Evolutionary conservation across 306 rosid species (phyloP), one percentile per base, ranked within the genome.

Genomic region (Quercus rubra): DNA sequence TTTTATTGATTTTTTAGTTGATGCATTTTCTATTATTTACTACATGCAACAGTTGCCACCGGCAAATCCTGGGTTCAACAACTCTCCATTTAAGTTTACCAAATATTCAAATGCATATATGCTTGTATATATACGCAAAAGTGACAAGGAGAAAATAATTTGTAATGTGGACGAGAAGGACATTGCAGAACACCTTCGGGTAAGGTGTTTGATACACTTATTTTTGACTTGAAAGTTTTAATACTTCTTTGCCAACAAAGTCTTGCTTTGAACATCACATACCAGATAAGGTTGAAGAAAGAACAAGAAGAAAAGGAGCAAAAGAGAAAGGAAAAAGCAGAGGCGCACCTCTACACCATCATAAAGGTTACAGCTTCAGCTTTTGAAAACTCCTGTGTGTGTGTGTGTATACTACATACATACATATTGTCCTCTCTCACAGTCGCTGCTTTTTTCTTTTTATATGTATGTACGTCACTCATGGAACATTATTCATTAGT

Each of bases 101-200:
- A 92, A 92, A 78, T 85, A 87, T 85, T 94, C 98, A 5, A 94
- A 94, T 82, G 98, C 97, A 1, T 94, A 94, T 81, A 94, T 94
- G 97, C 98, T 94, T 85, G 97, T 94, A 30, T 94, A 94, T 79
- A 89, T 94, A 61, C 93, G 98, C 28, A 92, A 92, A 74, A 88
- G 91, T 81, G 98, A 92, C 87, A 94, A 87, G 81, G 98, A 94
- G 51, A 94, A 89, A 77, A 91, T 94, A 77, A 92, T 94, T 74
- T 94, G 97, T 79, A 81, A 91, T 28, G 97, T 92, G 77, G 97
- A 91, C 58, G 97, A 94, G 87, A 87, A 87, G 82, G 97, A 92
- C 91, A 91, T 92, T 68, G 97, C 98, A 5, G 91, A 91, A 82
- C 97, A 94, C 80, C 85, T 91, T 55, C 87, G 89, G 90, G 98